phyloP scores from a whole-genome alignment of 352 stramenopile genomes.

The Pythium myriotylum region DNA sequence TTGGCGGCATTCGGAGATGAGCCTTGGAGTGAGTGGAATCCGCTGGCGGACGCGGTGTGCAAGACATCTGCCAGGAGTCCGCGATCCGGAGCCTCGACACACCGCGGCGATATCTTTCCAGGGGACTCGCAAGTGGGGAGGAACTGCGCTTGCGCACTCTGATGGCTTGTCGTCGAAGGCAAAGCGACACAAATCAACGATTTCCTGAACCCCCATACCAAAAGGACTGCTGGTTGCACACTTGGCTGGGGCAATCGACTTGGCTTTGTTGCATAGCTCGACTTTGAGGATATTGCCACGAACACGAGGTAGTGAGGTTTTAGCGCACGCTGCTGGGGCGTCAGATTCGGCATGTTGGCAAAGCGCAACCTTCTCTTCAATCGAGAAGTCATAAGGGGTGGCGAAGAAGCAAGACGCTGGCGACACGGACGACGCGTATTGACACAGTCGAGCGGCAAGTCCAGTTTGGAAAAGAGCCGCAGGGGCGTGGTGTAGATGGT shows the following conservation, averaged over 20 bases:
- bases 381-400: conserved; percentile 37
- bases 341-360: conserved; percentile 42
- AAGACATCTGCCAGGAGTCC: conserved; percentile 49
- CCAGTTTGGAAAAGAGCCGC: conserved; percentile 4
- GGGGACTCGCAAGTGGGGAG: conserved; percentile 31
- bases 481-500: conserved; percentile 18
- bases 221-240: conserved; percentile 39
- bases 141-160: conserved; percentile 39
- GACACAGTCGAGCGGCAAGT: conserved; percentile 12
- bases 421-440: not conserved
- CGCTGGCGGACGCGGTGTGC: conserved; percentile 37
- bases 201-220: conserved; percentile 36
- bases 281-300: not conserved
- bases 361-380: conserved; percentile 39
- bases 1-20: conserved; percentile 40
- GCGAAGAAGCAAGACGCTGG: conserved; percentile 36
- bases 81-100: conserved; percentile 35
- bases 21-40: conserved; percentile 9
- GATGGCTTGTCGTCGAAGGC: conserved; percentile 36
- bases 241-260: not conserved
- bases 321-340: conserved; percentile 40
- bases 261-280: conserved; percentile 14
- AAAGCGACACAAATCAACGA: conserved; percentile 43
- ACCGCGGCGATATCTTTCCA: conserved; percentile 36
- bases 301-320: conserved; percentile 14